Evolutionary conservation across 179 eudicot species (phyloP).

Genomic region (Sideroxylon spinosum): DNA sequence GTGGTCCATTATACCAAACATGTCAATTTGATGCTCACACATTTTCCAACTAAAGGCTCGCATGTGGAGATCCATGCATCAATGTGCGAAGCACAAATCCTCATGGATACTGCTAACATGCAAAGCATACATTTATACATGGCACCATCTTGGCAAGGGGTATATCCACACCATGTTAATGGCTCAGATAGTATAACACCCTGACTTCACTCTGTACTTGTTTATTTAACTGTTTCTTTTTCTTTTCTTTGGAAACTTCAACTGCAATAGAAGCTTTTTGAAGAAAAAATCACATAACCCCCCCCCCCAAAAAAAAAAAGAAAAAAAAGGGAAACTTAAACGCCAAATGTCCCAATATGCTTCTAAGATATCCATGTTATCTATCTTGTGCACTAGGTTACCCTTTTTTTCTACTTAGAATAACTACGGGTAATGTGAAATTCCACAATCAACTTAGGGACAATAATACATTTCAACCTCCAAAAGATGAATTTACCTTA

Average conservation of each 20-base stretch:
- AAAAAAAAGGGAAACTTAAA: neutral
- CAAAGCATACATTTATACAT: too few species aligned
- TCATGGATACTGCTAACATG: too few species aligned
- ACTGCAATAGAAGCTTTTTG: neutral
- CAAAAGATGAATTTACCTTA: constrained; percentile 52
- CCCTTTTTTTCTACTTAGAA: neutral
- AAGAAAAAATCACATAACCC: neutral
- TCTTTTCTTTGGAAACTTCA: neutral
- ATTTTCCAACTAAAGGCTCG: too few species aligned
- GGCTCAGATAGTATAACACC: too few species aligned
- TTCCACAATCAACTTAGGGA: neutral
- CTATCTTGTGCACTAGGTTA: too few species aligned
- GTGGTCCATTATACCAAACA: too few species aligned
- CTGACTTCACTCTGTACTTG: too few species aligned
- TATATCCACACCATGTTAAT: too few species aligned
- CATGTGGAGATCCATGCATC: too few species aligned
- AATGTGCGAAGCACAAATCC: too few species aligned
- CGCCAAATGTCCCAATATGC: neutral
- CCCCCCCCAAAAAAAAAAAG: neutral
- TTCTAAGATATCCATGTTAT: constrained; percentile 1
- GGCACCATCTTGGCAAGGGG: too few species aligned
- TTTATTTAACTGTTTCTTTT: neutral
- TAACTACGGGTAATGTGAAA: constrained; percentile 8
- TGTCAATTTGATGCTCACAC: too few species aligned
- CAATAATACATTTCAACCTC: neutral